phyloP scores from a whole-genome alignment of 116 monocot species.

The Trichopus zeylanicus region DNA sequence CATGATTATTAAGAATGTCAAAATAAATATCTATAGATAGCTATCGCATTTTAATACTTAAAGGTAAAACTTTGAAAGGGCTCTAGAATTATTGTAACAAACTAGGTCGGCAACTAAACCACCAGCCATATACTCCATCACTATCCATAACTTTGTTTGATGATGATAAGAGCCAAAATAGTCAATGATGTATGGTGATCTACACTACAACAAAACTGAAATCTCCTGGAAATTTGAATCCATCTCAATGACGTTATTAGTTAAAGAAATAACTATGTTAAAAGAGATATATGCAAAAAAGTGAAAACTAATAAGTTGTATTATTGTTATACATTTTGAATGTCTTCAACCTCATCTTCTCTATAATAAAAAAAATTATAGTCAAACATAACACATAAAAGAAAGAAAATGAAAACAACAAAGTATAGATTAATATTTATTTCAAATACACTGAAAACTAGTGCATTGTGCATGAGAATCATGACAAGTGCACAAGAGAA shows the following conservation, averaged over 20 bases:
- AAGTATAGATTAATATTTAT: too few species aligned
- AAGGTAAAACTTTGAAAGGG: neutral
- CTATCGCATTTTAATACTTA: too few species aligned
- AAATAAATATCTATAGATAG: too few species aligned
- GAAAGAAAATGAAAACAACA: too few species aligned
- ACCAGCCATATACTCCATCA: conserved; percentile 98
- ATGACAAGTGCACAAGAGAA: too few species aligned
- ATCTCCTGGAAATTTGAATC: conserved; percentile 26
- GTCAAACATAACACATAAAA: neutral
- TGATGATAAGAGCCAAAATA: conserved; percentile 92
- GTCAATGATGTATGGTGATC: conserved; percentile 51
- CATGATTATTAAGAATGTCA: neutral
- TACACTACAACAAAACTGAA: conserved; percentile 36
- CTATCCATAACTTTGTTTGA: conserved; percentile 90
- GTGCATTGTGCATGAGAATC: too few species aligned
- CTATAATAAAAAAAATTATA: conserved; percentile 19
- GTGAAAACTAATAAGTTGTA: neutral
- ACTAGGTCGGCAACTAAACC: conserved; percentile 96
- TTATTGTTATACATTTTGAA: conserved; percentile 68
- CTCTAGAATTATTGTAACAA: conserved; percentile 11
- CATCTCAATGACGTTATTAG: neutral
- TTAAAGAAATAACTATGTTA: neutral
- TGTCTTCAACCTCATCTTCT: conserved; percentile 96
- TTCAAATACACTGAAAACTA: too few species aligned
- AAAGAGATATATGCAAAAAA: neutral